Conservation (phyloP, 805 yeast species). For the Saccharomycopsis fermentans region DNA sequence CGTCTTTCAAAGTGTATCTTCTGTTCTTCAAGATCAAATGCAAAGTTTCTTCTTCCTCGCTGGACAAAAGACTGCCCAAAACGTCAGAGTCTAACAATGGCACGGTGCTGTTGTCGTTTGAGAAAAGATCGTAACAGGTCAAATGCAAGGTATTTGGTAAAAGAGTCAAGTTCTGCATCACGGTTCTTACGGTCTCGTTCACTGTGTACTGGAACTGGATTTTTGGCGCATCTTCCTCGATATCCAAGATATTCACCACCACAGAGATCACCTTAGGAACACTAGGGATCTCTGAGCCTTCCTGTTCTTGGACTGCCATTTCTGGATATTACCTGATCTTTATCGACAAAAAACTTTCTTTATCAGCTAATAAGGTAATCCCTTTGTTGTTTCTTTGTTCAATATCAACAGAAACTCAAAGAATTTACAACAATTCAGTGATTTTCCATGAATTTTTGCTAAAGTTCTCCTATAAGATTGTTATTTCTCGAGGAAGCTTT, state of each 20-base stretch:
- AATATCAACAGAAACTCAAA: background rate
- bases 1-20: conserved; percentile 50
- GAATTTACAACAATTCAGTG: background rate
- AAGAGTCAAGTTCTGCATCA: conserved; percentile 48
- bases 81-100: conserved; percentile 22
- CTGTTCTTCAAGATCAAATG: conserved; percentile 34
- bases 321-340: background rate
- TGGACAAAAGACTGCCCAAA: conserved; percentile 23
- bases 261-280: background rate
- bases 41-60: conserved; percentile 27
- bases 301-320: background rate
- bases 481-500: background rate
- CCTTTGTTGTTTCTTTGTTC: background rate
- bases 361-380: background rate
- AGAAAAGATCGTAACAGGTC: conserved; percentile 46
- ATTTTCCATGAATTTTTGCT: no score
- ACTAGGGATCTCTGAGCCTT: background rate
- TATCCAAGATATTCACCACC: background rate
- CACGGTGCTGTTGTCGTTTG: conserved; percentile 29
- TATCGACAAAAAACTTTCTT: background rate
- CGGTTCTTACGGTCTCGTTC: conserved; percentile 43
- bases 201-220: conserved; percentile 1
- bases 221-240: background rate
- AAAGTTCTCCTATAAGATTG: no score
- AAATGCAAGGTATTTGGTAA: conserved; percentile 46